These are phyloP conservation scores for Pythium guiyangense DNA, from an alignment of 352 stramenopile species.

Conservation along the genomic window DNA sequence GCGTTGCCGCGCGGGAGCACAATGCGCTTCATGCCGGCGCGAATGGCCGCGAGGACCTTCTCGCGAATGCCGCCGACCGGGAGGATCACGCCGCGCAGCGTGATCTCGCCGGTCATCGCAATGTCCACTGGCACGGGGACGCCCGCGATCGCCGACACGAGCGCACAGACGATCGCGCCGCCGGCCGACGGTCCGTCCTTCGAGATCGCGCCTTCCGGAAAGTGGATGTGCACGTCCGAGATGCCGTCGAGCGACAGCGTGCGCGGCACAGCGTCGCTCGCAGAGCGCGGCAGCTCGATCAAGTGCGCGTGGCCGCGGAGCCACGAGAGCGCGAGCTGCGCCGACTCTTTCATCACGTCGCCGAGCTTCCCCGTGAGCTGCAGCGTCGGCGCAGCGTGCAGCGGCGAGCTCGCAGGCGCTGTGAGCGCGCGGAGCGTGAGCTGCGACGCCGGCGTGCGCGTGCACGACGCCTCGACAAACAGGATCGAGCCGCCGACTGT, in stretches of 20 bases:
- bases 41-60: constrained; percentile 85
- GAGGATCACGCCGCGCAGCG: constrained; percentile 82
- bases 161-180: constrained; percentile 80
- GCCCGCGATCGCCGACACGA: constrained; percentile 71
- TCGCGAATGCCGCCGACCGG: constrained; percentile 89
- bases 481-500: constrained; percentile 73
- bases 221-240: constrained; percentile 84
- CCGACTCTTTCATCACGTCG: constrained; percentile 90
- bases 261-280: constrained; percentile 10
- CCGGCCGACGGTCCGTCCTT: constrained; percentile 89
- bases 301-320: constrained; percentile 56
- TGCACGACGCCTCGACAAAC: constrained; percentile 85
- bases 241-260: constrained; percentile 46
- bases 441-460: constrained; percentile 25
- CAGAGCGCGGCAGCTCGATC: constrained; percentile 35
- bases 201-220: constrained; percentile 85
- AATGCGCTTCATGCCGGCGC: constrained; percentile 79
- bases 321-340: constrained; percentile 81
- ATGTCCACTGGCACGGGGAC: constrained; percentile 71
- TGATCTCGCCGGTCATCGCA: constrained; percentile 89
- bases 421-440: constrained; percentile 18
- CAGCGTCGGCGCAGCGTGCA: constrained; percentile 26
- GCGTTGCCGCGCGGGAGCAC: constrained; percentile 74
- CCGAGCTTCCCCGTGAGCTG: constrained; percentile 73
- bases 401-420: constrained; percentile 16